A percentile compares a stretch with the other conserved stretches of the same genome.
phyloP scores from a whole-genome alignment of 192 early-diverging fungal genomes.

The Linnemannia elongata region DNA sequence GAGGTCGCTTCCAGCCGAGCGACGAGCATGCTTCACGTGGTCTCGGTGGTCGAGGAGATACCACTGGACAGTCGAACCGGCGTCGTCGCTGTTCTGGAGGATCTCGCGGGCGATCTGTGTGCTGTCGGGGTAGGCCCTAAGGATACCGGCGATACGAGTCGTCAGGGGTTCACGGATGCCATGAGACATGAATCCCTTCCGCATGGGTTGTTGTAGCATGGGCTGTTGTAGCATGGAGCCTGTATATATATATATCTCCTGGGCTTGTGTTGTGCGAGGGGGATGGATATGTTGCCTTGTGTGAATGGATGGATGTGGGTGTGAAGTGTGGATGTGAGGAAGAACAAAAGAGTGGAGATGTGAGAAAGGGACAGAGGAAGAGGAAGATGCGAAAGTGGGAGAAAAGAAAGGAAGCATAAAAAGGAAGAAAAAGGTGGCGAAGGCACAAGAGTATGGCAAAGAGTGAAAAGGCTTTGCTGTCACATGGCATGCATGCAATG shows the following conservation, averaged over 20 bases:
- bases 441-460: not conserved
- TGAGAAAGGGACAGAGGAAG: not conserved
- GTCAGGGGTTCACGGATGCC: conserved; percentile 33
- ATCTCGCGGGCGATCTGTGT: conserved; percentile 48
- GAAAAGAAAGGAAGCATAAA: not conserved
- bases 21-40: not conserved
- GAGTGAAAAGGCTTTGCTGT: not conserved
- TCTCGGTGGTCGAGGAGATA: conserved; percentile 33
- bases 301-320: not conserved
- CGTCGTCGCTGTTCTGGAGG: conserved; percentile 22
- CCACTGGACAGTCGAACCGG: conserved; percentile 13
- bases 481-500: no score
- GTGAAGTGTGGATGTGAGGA: not conserved
- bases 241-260: no score
- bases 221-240: not conserved
- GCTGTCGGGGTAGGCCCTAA: conserved; percentile 53
- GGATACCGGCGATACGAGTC: conserved; percentile 27
- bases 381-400: not conserved
- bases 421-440: not conserved
- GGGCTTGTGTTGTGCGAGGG: no score
- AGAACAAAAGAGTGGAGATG: not conserved
- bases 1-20: not conserved
- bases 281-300: no score
- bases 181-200: conserved; percentile 11
- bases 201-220: not conserved